Evolutionary conservation across 179 eudicot species (phyloP), one percentile per base, ranked within the genome.

Genomic region (Amaranthus tricolor): DNA sequence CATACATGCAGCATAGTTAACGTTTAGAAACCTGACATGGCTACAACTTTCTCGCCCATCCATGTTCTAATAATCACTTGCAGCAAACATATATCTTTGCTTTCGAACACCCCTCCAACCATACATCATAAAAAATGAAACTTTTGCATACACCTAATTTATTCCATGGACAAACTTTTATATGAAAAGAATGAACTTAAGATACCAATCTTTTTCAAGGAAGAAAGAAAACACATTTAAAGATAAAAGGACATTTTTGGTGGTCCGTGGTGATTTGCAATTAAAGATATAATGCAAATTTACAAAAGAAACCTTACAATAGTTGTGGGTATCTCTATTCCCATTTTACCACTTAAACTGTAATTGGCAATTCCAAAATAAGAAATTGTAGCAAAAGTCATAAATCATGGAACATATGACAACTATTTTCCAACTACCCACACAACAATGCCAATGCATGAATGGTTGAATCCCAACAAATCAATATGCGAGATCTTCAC

Each of bases 251-350:
- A 40, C 0, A 31, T 51, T 20, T 76, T 89, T 4, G 83, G 70
- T 61, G 90, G 82, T 51, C 91, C 96, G 47, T 87, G 92, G 73
- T 78, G 91, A 73, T 87, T 92, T 90, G 84, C 11, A 63, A 76
- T 12, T 40, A 52, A 64, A 56, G 48, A 72, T 40, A 73, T 0
- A 43, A 66, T 15, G 1, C 5, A 50, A 43, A 74, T 12, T 16
- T 5, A 58, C 55, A 66, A 19, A 40, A 12, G 54, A 7, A 43
- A 21, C 20, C 6, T 7, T 9, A 21, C 16, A 62, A 55, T 63
- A 49, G 17, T 7, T 43, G 40, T 31, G 40, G 17, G 0, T 57
- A 64, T 0, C 8, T 64, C 51, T 64, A 12, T 64, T 48, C n/a
- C 2, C 6, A 43, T 24, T 64, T 9, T 40, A 15, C n/a, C 10